Conservation (phyloP, 768 basidiomycete species). For the Tephrocybe sp. region DNA sequence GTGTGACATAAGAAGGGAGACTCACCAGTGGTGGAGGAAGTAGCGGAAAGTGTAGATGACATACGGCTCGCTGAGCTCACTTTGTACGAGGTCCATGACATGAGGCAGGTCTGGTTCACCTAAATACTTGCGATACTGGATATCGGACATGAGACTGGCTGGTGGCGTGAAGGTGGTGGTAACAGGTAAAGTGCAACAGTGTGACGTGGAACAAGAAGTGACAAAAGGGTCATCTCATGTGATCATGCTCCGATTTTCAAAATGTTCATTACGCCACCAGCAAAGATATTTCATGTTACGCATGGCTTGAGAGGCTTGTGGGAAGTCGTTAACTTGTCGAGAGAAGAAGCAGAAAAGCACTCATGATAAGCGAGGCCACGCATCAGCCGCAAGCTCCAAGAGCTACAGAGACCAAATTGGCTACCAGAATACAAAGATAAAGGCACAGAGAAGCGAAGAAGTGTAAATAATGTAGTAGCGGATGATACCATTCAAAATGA, state of each 20-base stretch:
- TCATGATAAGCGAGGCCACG: too few relatives aligned
- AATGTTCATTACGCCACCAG: too few relatives aligned
- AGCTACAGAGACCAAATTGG: too few relatives aligned
- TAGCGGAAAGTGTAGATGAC: conserved; percentile 97
- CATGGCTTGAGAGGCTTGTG: too few relatives aligned
- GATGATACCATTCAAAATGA: too few relatives aligned
- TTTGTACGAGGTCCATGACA: conserved; percentile 87
- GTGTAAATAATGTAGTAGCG: too few relatives aligned
- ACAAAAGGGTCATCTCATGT: conserved; percentile 11
- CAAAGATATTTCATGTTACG: too few relatives aligned
- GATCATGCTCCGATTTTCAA: not conserved
- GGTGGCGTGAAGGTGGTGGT: conserved; percentile 9
- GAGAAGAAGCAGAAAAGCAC: too few relatives aligned
- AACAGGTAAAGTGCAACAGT: conserved; percentile 5
- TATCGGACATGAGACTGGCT: conserved; percentile 31
- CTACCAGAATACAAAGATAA: too few relatives aligned
- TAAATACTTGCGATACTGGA: conserved; percentile 69
- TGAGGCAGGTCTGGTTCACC: conserved; percentile 79
- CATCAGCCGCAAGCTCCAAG: too few relatives aligned
- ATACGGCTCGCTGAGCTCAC: conserved; percentile 93
- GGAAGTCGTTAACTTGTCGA: too few relatives aligned
- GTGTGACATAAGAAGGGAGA: conserved; percentile 27
- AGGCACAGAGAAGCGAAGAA: too few relatives aligned
- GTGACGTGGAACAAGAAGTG: conserved; percentile 13
- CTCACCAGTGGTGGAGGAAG: conserved; percentile 94